Evolutionary conservation across 192 early-diverging fungal species (phyloP), one percentile per base, ranked within the genome.

Genomic region (Coemansia sp.): DNA sequence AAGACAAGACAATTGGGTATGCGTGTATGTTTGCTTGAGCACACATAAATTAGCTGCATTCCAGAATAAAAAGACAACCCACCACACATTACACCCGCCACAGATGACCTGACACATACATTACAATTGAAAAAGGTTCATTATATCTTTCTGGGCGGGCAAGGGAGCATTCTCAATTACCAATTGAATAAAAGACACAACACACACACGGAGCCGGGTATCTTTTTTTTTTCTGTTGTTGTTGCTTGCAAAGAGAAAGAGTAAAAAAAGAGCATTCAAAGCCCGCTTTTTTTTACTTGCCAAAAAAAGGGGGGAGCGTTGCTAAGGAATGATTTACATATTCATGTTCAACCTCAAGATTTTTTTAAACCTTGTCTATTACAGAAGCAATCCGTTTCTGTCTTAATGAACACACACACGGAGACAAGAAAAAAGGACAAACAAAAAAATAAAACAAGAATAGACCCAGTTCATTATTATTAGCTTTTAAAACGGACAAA

Each of bases 341-440:
- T 41, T 41, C 39, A 41, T 12, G 39, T 41, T 41, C 39, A 41
- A 41, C 39, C 39, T 41, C 39, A 41, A 41, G 39, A 41, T 41
- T 41, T 41, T 41, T 41, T 41, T 41, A 41, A 41, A 41, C 11
- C 39, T 41, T 41, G 39, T 41, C 39, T 41, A 41, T 41, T 41
- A 1, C 39, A 41, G 39, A 41, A 41, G 11, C 39, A 41, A 9
- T 12, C 39, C 11, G 39, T 41, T 41, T 41, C 39, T 12, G 39
- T 12, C 39, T 41, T 41, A 41, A 41, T 41, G 11, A 41, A 65
- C 33, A 36, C 18, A 41, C 39, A 41, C 8, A 41, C 8, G 5
- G 39, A 41, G 11, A 38, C 33, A 37, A 51, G 56, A 67, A 38
- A 59, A 53, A 53, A 39, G 28, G 34, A 53, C 28, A 35, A 48